These are phyloP conservation scores for Thermomyces lanuginosus DNA, from an alignment of 2,329 filamentous ascomycete genomes.

Conservation along the genomic window DNA sequence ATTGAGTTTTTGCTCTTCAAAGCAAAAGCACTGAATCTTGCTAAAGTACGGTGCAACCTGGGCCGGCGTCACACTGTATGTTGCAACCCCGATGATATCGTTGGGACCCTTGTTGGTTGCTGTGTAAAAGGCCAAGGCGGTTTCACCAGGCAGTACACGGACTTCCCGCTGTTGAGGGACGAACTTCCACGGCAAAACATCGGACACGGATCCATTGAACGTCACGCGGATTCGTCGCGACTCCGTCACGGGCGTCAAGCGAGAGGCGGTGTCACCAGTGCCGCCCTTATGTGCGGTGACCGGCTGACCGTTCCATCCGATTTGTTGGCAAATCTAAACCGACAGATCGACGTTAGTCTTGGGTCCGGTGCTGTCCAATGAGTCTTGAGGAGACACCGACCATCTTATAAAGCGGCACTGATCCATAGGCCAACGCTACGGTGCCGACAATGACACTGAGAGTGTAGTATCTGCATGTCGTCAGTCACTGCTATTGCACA, in stretches of 20 bases:
- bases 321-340: slow-evolving; percentile 34
- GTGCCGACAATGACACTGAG: slow-evolving; percentile 47
- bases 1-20: slow-evolving; percentile 87
- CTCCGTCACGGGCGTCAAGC: slow-evolving; percentile 63
- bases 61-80: slow-evolving; percentile 88
- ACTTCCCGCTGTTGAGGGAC: slow-evolving; percentile 93
- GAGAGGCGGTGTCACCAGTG: slow-evolving; percentile 51
- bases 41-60: slow-evolving; percentile 96
- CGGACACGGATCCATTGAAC: slow-evolving; percentile 89
- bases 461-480: slow-evolving; percentile 41
- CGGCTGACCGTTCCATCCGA: slow-evolving; percentile 78
- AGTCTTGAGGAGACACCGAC: slow-evolving; percentile 17
- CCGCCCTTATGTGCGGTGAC: slow-evolving; percentile 61
- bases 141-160: slow-evolving; percentile 85
- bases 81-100: slow-evolving; percentile 96
- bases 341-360: background rate
- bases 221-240: slow-evolving; percentile 83
- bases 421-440: slow-evolving; percentile 47
- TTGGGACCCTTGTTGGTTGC: slow-evolving; percentile 78
- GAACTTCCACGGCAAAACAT: slow-evolving; percentile 95
- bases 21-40: slow-evolving; percentile 99
- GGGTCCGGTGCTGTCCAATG: background rate
- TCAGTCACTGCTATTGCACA: slow-evolving; percentile 3
- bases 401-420: slow-evolving; percentile 53
- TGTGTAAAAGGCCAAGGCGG: slow-evolving; percentile 91